A percentile compares a stretch with the other conserved stretches of the same genome.
Evolutionary conservation across 1,139 yeast genomes (phyloP).

Genomic region (Hyphopichia wangnamkhiaoensis): DNA sequence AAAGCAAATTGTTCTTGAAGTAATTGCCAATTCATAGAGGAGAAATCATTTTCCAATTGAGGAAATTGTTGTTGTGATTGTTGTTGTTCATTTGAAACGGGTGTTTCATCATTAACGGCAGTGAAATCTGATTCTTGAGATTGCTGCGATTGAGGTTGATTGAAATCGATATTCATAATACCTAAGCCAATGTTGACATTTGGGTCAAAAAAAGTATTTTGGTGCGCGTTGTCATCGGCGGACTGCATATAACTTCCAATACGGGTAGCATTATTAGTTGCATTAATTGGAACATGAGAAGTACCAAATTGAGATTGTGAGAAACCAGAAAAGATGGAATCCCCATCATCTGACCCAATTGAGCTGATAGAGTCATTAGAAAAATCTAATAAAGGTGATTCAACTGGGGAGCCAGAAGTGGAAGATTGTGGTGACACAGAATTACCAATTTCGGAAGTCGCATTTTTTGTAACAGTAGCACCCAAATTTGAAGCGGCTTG

Average conservation of each 20-base stretch:
- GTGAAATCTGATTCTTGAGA: too few relatives aligned
- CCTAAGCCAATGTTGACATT: conserved; percentile 23
- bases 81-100: conserved; percentile 8
- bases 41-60: not conserved
- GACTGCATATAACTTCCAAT: conserved; percentile 9
- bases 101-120: too few relatives aligned
- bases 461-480: conserved; percentile 6
- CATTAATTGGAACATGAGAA: conserved; percentile 8
- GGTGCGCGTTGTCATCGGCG: not conserved
- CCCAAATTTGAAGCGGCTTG: conserved; percentile 4
- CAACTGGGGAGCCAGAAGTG: conserved; percentile 6
- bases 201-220: conserved; percentile 1
- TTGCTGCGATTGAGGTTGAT: conserved; percentile 9
- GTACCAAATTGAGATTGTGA: conserved; percentile 3
- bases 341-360: conserved; percentile 5
- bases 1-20: conserved; percentile 21
- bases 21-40: conserved; percentile 19
- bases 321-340: conserved; percentile 9
- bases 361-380: conserved; percentile 4
- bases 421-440: conserved; percentile 2
- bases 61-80: conserved; percentile 9
- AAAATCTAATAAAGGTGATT: conserved; percentile 4
- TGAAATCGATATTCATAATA: conserved; percentile 22
- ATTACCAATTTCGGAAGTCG: conserved; percentile 3
- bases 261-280: conserved; percentile 10